Percentiles rank a stretch among this genome's conserved stretches.
Conservation (phyloP, 768 basidiomycete genomes). For the Tulasnella sp. region DNA sequence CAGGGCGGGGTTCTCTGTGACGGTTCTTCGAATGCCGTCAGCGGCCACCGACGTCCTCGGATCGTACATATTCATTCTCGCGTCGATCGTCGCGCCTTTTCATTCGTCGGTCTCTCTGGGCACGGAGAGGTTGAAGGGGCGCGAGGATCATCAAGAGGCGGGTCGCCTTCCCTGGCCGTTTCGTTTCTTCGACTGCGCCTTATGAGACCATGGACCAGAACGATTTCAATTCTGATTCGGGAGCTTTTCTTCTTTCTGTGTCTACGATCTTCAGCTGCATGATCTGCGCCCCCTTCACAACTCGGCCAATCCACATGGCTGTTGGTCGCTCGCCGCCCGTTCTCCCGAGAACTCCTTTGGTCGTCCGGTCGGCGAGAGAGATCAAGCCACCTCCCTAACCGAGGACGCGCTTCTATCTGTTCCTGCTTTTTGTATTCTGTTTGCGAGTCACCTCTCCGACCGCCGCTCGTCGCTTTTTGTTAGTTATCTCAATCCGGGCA, state of each 20-base stretch:
- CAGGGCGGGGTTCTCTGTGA: not conserved
- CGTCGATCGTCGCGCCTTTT: not conserved
- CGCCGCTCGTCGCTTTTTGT: not conserved
- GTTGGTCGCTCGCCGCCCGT: no score
- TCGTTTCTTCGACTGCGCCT: not conserved
- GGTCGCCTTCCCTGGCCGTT: not conserved
- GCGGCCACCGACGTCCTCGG: not conserved
- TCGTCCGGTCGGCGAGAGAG: not conserved
- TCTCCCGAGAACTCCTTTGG: not conserved
- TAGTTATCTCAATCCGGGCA: not conserved
- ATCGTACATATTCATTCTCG: not conserved
- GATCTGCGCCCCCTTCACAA: not conserved
- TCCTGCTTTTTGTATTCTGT: not conserved
- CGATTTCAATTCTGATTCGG: not conserved
- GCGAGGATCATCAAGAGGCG: not conserved
- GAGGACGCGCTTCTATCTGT: not conserved
- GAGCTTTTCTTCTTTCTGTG: not conserved
- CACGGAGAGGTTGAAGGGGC: not conserved
- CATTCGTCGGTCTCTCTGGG: not conserved
- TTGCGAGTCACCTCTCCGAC: not conserved
- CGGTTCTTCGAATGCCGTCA: not conserved
- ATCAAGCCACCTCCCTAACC: not conserved
- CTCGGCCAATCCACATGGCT: not conserved
- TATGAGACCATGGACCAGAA: not conserved
- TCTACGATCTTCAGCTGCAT: not conserved